Evolutionary conservation across 192 early-diverging fungal species (phyloP).

Genomic region (Tieghemiomyces parasiticus): DNA sequence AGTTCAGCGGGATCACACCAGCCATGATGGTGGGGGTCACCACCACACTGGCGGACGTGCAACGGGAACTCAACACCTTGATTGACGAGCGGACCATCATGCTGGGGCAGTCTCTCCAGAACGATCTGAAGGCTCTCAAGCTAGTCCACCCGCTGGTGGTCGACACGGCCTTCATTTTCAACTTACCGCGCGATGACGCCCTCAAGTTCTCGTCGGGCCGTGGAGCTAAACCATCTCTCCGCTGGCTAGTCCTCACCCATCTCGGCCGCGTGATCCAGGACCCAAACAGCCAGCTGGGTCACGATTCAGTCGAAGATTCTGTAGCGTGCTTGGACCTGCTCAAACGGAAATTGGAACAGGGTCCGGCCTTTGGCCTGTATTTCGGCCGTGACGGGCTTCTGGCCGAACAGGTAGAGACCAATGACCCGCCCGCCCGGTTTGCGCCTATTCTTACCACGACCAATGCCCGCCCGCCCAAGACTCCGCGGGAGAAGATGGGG

Average conservation of each 20-base stretch:
- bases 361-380: constrained; percentile 18
- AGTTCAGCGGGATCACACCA: constrained; percentile 38
- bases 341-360: constrained; percentile 31
- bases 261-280: constrained; percentile 41
- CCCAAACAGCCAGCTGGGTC: constrained; percentile 25
- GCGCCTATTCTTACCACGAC: too few relatives aligned
- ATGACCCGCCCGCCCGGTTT: not conserved
- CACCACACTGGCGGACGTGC: constrained; percentile 26
- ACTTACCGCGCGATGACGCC: constrained; percentile 23
- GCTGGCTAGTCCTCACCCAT: constrained; percentile 30
- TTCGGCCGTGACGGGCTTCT: not conserved
- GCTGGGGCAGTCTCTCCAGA: constrained; percentile 43
- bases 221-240: constrained; percentile 35
- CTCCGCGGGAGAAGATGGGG: too few relatives aligned
- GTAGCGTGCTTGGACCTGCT: constrained; percentile 46
- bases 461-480: too few relatives aligned
- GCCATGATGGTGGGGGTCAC: constrained; percentile 22
- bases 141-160: constrained; percentile 40
- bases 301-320: constrained; percentile 60
- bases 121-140: constrained; percentile 48
- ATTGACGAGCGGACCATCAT: constrained; percentile 31
- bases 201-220: constrained; percentile 18
- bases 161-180: constrained; percentile 46
- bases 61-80: constrained; percentile 24
- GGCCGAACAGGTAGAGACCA: not conserved